These are phyloP conservation scores for Sporopachydermia cereana DNA, from an alignment of 1,139 yeast genomes.

Conservation along the genomic window DNA sequence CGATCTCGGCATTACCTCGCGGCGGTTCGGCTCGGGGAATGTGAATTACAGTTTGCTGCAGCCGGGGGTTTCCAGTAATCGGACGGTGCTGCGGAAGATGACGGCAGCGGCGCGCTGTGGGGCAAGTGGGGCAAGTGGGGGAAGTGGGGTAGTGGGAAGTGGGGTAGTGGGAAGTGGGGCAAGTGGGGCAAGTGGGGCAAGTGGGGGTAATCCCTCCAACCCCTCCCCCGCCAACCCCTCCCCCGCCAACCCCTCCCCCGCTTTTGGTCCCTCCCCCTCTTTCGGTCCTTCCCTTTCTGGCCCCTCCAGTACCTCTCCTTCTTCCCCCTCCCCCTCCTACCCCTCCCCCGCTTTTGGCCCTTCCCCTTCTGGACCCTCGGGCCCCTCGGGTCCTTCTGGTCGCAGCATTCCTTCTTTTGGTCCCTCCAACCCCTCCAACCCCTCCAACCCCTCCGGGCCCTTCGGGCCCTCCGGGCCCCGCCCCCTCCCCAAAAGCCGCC, in stretches of 20 bases:
- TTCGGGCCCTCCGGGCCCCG: not conserved
- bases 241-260: no score
- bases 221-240: no score
- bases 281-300: no score
- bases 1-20: constrained; percentile 61
- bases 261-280: no score
- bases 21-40: constrained; percentile 26
- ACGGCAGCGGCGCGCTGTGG: no score
- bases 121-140: constrained; percentile 37
- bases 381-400: not conserved
- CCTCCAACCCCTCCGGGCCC: not conserved
- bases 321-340: no score
- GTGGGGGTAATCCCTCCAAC: constrained; percentile 9
- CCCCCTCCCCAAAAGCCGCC: not conserved
- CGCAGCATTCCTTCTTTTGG: not conserved
- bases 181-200: constrained; percentile 30
- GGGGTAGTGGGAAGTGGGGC: constrained; percentile 40
- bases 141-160: constrained; percentile 40
- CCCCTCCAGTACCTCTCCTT: no score
- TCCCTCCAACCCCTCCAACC: constrained; percentile 12
- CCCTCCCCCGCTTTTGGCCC: no score
- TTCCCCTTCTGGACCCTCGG: no score
- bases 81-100: constrained; percentile 30
- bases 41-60: constrained; percentile 13
- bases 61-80: constrained; percentile 21